Base-by-base conservation (phyloP, 352 stramenopile species). In the Globisporangium nodosum region DNA sequence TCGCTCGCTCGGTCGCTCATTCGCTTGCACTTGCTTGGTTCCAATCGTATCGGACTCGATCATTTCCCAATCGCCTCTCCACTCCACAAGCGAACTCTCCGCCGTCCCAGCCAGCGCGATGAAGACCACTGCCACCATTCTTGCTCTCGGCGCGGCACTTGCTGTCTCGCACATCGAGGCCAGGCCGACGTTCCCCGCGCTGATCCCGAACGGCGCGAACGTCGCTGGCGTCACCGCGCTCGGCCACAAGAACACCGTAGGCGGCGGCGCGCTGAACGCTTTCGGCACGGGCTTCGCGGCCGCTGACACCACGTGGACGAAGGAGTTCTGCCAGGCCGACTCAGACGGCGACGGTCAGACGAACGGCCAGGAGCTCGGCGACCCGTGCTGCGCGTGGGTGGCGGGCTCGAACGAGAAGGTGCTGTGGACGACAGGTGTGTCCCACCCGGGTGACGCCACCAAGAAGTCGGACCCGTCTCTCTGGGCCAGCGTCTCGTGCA, bases 341-440 rank as follows among this genome's bases (percentile, higher is more conserved):
- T 68, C 66, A n/a, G 66, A 73, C 20, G 58, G 58, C 43, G 77
- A 87, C 48, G 73, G 73, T 11, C 56, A 67, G 33, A 86, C 69
- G 15, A 87, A 87, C 61, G 76, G 76, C 13, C 57, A 80, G 55
- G 77, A 87, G 49, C 67, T 87, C 9, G 77, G 76, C 15, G 77
- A 87, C 56, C 77, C 73, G 9, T 63, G 68, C 59, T 87, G 77
- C 33, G 59, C 75, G 43, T 60, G 61, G 60, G 39, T 57, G 6
- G 37, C 13, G 6, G 33, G 24, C 20, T 57, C 64, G 47, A 68
- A 52, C 46, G 40, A 60, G 21, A 69, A 69, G 18, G 47, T 65
- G 50, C 63, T 53, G n/a, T 69, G 63, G 46, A 52, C 31, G 24
- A 52, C 24, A 5, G 59, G 63, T 13, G 31, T 62, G n/a, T 62